Evolutionary conservation across 345 rosid genomes (phyloP), one percentile per base, ranked within the genome.

Genomic region (Euphorbia pulcherrima): DNA sequence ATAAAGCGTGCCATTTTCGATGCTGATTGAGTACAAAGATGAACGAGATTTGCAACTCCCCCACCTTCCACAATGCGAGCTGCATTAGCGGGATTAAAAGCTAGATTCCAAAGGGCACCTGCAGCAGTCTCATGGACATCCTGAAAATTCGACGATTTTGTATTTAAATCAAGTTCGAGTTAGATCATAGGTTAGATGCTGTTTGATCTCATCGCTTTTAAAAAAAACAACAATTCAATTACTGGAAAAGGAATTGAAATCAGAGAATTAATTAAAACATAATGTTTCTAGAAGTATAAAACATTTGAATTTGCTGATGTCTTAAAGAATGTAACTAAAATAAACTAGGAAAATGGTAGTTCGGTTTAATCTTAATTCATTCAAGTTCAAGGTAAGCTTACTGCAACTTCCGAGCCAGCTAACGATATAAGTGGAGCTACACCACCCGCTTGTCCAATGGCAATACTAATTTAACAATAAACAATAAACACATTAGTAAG

Each of bases 111-210:
- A 59, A 81, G 80, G 60, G 84, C 84, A 40, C 84, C 84, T n/a
- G 82, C 82, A 6, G 84, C 84, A 26, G 84, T 81, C 75, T 81
- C 84, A 70, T 81, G 84, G 74, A 81, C 82, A 64, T 81, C 84
- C 84, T 81, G 78, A 53, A 59, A 61, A 52, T 55, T 17, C 51
- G 65, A 58, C 20, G 9, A 35, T 24, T 41, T 14, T 23, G 26
- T 27, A 37, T 65, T 41, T 11, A 60, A 26, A 17, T 55, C 67
- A 9, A 41, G 55, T 37, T 61, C 41, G 29, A 21, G 33, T 35
- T 29, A 65, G 20, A 8, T 52, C 61, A 50, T 39, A 52, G 56
- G 28, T 44, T 12, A 26, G 17, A 60, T 7, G 41, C 62, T 17
- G 24, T 18, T 30, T 30, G 35, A 18, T 30, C 29, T 58, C 23